Base-by-base conservation (phyloP, 306 rosid genomes). In the Rosa rugosa region DNA sequence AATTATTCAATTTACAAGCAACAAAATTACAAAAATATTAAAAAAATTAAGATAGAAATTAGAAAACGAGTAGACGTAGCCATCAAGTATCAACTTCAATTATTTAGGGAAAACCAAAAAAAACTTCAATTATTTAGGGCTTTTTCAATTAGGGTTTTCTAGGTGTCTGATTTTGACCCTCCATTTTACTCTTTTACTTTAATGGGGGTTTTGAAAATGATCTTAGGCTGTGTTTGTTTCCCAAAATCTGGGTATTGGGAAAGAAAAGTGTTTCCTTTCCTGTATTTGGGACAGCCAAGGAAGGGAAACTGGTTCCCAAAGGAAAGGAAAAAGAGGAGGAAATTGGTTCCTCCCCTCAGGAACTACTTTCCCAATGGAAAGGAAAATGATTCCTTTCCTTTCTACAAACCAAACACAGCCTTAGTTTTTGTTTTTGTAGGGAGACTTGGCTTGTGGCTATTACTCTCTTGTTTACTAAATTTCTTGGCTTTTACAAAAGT, bases 151-250 rank as follows among this genome's bases (percentile, higher is more conserved):
- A 25, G 23, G n/a, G 27, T n/a, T 67, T 59, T 34, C 41, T 27
- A 45, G 76, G 60, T 73, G 82, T 74, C 9, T 66, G 79, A 73
- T 80, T 34, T 71, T 11, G 81, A 82, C 63, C 1, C 16, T 12
- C 27, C 36, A 63, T 71, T 64, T 49, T 74, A 34, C 5, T 65
- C 50, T 11, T 31, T 51, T 46, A n/a, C 70, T 38, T 75, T 62
- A 49, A 23, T 36, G 9, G 17, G 5, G 46, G 10, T 0, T 16
- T 66, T 18, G 71, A 66, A 7, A 66, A 47, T 20, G 71, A 66
- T 66, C 14, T 10, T n/a, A n/a, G n/a, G n/a, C n/a, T n/a, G n/a
- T n/a, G n/a, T n/a, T n/a, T n/a, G n/a, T n/a, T n/a, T n/a, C n/a
- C n/a, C n/a, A n/a, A n/a, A n/a, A n/a, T n/a, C n/a, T n/a, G n/a